These are phyloP conservation scores for Lathyrus sativus DNA, from an alignment of 306 rosid species.

Conservation along the genomic window DNA sequence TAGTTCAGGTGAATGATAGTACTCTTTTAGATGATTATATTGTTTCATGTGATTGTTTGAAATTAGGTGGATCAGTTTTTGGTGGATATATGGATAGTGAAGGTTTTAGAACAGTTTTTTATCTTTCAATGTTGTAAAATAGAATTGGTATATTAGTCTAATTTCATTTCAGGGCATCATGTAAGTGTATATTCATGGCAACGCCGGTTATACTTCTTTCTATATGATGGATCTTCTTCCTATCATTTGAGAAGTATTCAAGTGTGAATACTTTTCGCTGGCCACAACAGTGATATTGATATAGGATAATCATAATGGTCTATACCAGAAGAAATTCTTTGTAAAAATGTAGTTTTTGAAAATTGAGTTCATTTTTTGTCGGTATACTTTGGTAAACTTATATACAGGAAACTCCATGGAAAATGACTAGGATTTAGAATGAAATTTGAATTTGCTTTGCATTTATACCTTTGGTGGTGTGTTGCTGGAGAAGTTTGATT, in stretches of 20 bases:
- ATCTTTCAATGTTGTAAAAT: conserved; percentile 21
- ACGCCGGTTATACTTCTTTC: neutral
- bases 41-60: neutral
- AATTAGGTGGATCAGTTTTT: neutral
- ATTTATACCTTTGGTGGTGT: neutral
- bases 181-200: neutral
- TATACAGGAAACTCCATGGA: neutral
- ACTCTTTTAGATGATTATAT: conserved; percentile 11
- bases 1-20: conserved; percentile 25
- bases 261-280: conserved; percentile 10
- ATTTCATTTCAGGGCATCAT: neutral
- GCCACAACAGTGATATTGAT: neutral
- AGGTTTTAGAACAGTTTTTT: conserved; percentile 14
- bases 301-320: conserved; percentile 1
- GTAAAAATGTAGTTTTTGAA: conserved; percentile 1
- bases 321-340: neutral
- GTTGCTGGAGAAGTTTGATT: conserved; percentile 10
- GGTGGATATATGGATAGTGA: conserved; percentile 28
- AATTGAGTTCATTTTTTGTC: neutral
- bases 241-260: neutral
- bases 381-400: neutral
- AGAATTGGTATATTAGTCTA: conserved; percentile 6
- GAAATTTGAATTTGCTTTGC: neutral
- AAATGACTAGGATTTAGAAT: conserved; percentile 1
- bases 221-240: neutral